These are phyloP conservation scores for Cunninghamia lanceolata DNA, from an alignment of 75 land plant genomes.

Conservation along the genomic window DNA sequence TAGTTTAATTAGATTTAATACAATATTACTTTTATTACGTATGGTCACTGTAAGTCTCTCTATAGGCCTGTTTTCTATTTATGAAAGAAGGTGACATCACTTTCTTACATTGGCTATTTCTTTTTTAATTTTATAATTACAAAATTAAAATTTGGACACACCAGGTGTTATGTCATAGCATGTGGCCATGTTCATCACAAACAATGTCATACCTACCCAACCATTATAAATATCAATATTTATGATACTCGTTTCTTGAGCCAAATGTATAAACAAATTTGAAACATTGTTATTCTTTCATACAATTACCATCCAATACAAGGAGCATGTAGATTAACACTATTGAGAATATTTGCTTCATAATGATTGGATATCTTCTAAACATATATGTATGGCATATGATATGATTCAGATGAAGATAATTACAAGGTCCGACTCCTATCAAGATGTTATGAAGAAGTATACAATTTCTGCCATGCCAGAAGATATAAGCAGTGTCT, in stretches of 20 bases:
- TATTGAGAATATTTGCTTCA: not conserved
- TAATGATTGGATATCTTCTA: not conserved
- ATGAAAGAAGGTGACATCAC: not conserved
- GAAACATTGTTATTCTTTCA: not conserved
- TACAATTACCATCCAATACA: not conserved
- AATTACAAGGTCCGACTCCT: constrained; percentile 49
- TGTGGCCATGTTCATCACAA: not conserved
- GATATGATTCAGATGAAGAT: constrained; percentile 49
- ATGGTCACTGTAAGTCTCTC: not conserved
- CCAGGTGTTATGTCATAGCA: not conserved
- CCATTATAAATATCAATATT: not conserved
- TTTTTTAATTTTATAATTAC: not conserved
- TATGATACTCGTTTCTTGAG: not conserved
- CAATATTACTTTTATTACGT: not conserved
- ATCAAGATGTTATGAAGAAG: constrained; percentile 57
- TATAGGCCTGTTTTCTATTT: not conserved
- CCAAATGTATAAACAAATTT: not conserved
- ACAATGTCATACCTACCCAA: no score
- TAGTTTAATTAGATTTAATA: not conserved
- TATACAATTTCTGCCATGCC: constrained; percentile 74
- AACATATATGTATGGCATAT: not conserved
- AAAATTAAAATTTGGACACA: not conserved
- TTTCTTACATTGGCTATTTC: not conserved
- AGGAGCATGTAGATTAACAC: not conserved
- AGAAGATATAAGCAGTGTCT: constrained; percentile 60